These are phyloP conservation scores for Moesziomyces aphidis DNA, from an alignment of 1,284 basidiomycete species.

Conservation along the genomic window DNA sequence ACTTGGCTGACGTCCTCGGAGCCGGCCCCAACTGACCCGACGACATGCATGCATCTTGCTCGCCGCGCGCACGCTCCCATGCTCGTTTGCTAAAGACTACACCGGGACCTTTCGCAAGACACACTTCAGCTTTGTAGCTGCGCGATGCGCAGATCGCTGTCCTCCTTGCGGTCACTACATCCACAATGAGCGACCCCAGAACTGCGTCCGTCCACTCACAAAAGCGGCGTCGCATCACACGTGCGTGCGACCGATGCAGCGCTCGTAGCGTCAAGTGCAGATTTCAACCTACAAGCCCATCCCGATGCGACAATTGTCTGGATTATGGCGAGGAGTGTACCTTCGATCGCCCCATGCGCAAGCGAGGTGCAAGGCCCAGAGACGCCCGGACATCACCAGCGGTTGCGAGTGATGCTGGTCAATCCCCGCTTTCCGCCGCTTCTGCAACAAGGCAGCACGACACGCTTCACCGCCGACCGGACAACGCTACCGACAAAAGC, in stretches of 20 bases:
- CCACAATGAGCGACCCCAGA: neutral
- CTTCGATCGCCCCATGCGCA: neutral
- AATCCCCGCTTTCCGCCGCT: neutral
- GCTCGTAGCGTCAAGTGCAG: neutral
- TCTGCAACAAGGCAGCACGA: neutral
- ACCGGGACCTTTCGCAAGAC: neutral
- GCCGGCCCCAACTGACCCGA: neutral
- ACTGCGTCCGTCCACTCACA: neutral
- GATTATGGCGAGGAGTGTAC: neutral
- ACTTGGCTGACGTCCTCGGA: neutral
- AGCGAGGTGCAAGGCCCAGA: neutral
- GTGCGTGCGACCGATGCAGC: neutral
- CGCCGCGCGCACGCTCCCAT: neutral
- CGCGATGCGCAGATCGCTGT: neutral
- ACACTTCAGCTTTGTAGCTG: neutral
- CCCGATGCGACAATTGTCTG: neutral
- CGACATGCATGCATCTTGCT: neutral
- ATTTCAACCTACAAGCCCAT: neutral
- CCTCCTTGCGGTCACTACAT: neutral
- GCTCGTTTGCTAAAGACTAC: neutral
- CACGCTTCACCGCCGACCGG: neutral
- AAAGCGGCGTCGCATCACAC: neutral
- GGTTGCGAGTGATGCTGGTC: neutral
- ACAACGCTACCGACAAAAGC: neutral
- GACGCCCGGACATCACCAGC: neutral